A percentile compares a stretch with the other conserved stretches of the same genome.
These are phyloP conservation scores for Trichophyton verrucosum DNA, from an alignment of 2,329 filamentous ascomycete species.

Conservation along the genomic window DNA sequence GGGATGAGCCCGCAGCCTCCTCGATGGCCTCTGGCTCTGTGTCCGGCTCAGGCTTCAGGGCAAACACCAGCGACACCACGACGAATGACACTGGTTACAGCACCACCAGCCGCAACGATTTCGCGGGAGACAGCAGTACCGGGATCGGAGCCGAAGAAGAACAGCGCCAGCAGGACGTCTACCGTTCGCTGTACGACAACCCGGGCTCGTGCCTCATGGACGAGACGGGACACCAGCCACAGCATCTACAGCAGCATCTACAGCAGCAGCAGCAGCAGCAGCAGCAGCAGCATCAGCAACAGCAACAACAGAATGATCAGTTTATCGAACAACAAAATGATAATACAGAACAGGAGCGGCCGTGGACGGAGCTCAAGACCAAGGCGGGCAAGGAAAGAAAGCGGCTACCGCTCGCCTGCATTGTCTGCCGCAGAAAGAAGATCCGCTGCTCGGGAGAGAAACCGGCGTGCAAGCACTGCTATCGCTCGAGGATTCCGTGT, in stretches of 20 bases:
- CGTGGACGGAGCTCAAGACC: slow-evolving; percentile 75
- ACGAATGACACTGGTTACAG: neutral
- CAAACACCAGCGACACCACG: slow-evolving; percentile 3
- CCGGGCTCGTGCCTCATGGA: neutral
- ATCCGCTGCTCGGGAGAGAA: slow-evolving; percentile 97
- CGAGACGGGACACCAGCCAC: neutral
- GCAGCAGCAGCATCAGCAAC: neutral
- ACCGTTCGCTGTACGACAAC: neutral
- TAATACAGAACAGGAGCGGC: slow-evolving; percentile 46
- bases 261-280: neutral
- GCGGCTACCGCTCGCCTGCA: slow-evolving; percentile 81
- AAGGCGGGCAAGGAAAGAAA: slow-evolving; percentile 95
- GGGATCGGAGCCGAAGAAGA: neutral
- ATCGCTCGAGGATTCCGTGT: slow-evolving; percentile 83
- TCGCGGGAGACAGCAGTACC: slow-evolving; percentile 1
- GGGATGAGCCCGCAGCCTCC: neutral
- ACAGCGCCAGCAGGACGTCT: slow-evolving; percentile 3
- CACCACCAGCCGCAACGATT: neutral
- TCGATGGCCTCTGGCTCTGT: neutral
- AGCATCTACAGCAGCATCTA: neutral
- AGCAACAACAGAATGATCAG: neutral
- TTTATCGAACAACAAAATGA: neutral
- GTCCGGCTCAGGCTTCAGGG: neutral
- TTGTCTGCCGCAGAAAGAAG: slow-evolving; percentile 92
- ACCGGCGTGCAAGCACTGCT: slow-evolving; percentile 90